Evolutionary conservation across 352 stramenopile genomes (phyloP).

Genomic region (Discostella stelligera): DNA sequence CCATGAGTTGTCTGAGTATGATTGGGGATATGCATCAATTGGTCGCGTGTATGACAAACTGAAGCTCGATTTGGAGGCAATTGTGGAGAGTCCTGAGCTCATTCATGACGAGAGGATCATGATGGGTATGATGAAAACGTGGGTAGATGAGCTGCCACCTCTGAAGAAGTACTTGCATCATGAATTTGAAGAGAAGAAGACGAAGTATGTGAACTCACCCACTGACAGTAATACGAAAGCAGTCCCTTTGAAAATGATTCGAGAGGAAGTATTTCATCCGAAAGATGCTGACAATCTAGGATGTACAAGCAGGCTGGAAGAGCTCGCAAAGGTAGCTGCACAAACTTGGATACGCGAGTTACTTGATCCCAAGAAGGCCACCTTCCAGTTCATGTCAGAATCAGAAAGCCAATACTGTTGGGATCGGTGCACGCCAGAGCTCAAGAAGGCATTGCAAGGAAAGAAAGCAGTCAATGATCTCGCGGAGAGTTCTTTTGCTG

Average conservation of each 20-base stretch:
- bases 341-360: slow-evolving; percentile 18
- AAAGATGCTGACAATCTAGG: slow-evolving; percentile 13
- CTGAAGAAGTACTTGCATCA: slow-evolving; percentile 19
- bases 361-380: slow-evolving; percentile 16
- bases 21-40: slow-evolving; percentile 14
- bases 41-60: slow-evolving; percentile 11
- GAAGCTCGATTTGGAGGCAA: slow-evolving; percentile 12
- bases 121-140: slow-evolving; percentile 23
- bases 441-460: slow-evolving; percentile 22
- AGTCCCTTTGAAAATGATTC: slow-evolving; percentile 11
- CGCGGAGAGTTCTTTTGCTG: slow-evolving; percentile 26
- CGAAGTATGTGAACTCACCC: neutral
- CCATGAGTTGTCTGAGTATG: slow-evolving; percentile 16
- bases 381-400: slow-evolving; percentile 19
- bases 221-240: slow-evolving; percentile 1
- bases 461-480: slow-evolving; percentile 28
- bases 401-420: slow-evolving; percentile 15
- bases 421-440: slow-evolving; percentile 7
- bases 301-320: slow-evolving; percentile 9
- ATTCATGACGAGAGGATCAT: slow-evolving; percentile 21
- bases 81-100: slow-evolving; percentile 1
- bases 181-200: slow-evolving; percentile 23
- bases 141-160: slow-evolving; percentile 12
- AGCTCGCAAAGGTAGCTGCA: neutral
- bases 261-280: slow-evolving; percentile 12